A percentile compares a stretch with the other conserved stretches of the same genome.
These are phyloP conservation scores for Amylostereum chailletii DNA, from an alignment of 1,284 basidiomycete species.

Conservation along the genomic window DNA sequence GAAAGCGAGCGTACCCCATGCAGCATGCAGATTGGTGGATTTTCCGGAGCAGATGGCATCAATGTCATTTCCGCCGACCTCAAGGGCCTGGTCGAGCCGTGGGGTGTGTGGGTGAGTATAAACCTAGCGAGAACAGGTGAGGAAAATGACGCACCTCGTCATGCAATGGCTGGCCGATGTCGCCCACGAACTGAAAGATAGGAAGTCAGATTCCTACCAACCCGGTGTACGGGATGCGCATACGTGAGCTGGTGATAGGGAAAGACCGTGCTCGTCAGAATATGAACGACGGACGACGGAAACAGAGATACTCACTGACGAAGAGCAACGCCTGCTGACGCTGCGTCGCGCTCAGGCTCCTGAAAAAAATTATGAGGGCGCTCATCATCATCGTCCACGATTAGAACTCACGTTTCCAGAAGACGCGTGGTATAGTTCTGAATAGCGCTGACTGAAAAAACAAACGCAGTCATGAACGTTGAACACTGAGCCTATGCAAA, in stretches of 20 bases:
- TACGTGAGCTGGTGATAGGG: too few relatives aligned
- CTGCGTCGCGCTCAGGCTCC: conserved; percentile 28
- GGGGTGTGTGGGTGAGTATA: too few relatives aligned
- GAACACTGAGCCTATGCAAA: not conserved
- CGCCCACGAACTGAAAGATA: conserved; percentile 35
- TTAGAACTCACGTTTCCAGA: conserved; percentile 22
- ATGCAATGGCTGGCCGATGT: conserved; percentile 43
- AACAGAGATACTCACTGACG: conserved; percentile 19
- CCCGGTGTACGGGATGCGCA: too few relatives aligned
- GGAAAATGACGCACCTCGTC: conserved; percentile 12
- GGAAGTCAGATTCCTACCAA: too few relatives aligned
- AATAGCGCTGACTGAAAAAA: conserved; percentile 35
- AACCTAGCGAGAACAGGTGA: too few relatives aligned
- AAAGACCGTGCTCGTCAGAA: not conserved
- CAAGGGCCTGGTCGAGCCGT: conserved; percentile 11
- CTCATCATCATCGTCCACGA: not conserved
- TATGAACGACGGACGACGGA: not conserved
- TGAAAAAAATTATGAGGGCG: not conserved
- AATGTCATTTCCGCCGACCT: conserved; percentile 22
- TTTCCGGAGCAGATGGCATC: conserved; percentile 19
- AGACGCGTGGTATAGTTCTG: conserved; percentile 48
- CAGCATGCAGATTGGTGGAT: conserved; percentile 42
- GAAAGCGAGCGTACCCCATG: conserved; percentile 16
- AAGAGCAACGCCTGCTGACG: conserved; percentile 44
- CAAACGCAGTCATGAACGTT: not conserved